phyloP scores from a whole-genome alignment of 306 rosid genomes.

The Carpinus fangiana region DNA sequence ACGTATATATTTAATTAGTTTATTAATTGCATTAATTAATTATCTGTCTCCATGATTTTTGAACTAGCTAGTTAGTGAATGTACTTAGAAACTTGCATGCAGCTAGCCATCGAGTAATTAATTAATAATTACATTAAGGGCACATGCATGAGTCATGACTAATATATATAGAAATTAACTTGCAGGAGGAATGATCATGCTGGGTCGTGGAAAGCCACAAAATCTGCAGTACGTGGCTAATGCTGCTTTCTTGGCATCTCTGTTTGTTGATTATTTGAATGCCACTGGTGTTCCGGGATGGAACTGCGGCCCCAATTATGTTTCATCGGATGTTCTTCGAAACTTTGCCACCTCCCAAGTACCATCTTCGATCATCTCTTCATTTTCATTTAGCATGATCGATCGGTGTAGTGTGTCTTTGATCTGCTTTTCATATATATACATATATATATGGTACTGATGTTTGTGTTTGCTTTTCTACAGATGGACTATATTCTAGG shows the following conservation, averaged over 20 bases:
- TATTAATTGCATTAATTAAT: neutral
- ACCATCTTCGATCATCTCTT: neutral
- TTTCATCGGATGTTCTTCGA: constrained; percentile 34
- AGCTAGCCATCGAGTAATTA: too few relatives aligned
- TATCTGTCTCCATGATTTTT: neutral
- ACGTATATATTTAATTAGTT: too few relatives aligned
- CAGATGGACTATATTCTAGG: constrained; percentile 71
- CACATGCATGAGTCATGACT: too few relatives aligned
- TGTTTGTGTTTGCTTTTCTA: neutral
- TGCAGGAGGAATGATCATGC: constrained; percentile 61
- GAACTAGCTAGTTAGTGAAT: too few relatives aligned
- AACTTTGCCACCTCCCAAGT: constrained; percentile 70
- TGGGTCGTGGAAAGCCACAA: constrained; percentile 49
- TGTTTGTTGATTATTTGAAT: constrained; percentile 59
- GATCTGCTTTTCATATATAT: too few relatives aligned
- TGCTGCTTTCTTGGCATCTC: constrained; percentile 66
- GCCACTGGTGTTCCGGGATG: constrained; percentile 53
- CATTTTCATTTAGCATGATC: neutral
- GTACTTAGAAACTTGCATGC: too few relatives aligned
- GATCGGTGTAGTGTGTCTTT: neutral
- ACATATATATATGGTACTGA: too few relatives aligned
- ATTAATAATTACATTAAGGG: too few relatives aligned
- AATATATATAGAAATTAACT: neutral
- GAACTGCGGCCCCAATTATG: constrained; percentile 43
- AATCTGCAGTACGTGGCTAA: constrained; percentile 61